phyloP scores from a whole-genome alignment of 352 stramenopile species.

The Globisporangium nodosum region DNA sequence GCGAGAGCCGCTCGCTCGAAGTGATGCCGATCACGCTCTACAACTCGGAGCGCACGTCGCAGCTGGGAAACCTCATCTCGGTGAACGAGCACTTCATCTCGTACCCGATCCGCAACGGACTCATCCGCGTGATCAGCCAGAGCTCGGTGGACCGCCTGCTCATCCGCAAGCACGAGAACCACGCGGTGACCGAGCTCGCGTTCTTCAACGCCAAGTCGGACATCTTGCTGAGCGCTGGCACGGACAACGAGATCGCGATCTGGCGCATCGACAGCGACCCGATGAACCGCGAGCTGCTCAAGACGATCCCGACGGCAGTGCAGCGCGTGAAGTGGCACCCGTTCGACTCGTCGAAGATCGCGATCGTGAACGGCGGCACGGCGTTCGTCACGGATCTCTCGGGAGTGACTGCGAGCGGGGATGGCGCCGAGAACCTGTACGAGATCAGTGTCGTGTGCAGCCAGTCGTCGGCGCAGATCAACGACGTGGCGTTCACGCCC shows the following conservation, averaged over 20 bases:
- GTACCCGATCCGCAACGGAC: slow-evolving; percentile 79
- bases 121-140: slow-evolving; percentile 83
- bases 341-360: slow-evolving; percentile 67
- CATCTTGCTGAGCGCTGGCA: slow-evolving; percentile 57
- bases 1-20: slow-evolving; percentile 61
- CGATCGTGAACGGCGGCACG: slow-evolving; percentile 55
- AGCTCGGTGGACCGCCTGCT: slow-evolving; percentile 68
- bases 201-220: slow-evolving; percentile 76
- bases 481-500: slow-evolving; percentile 72
- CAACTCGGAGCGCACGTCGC: slow-evolving; percentile 65
- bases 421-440: slow-evolving; percentile 51
- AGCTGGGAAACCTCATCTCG: slow-evolving; percentile 67
- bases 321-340: slow-evolving; percentile 82
- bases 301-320: slow-evolving; percentile 44
- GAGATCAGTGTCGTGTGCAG: slow-evolving; percentile 64
- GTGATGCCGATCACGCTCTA: slow-evolving; percentile 83
- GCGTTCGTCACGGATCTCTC: slow-evolving; percentile 63
- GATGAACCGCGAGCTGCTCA: slow-evolving; percentile 64
- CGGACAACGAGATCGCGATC: slow-evolving; percentile 69
- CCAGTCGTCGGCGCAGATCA: slow-evolving; percentile 65
- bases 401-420: slow-evolving; percentile 28
- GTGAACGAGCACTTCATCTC: slow-evolving; percentile 85
- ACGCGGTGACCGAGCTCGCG: slow-evolving; percentile 62
- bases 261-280: slow-evolving; percentile 64
- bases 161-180: slow-evolving; percentile 69